Conservation (phyloP, 2,329 filamentous ascomycete species). For the Penicillium sp. region DNA sequence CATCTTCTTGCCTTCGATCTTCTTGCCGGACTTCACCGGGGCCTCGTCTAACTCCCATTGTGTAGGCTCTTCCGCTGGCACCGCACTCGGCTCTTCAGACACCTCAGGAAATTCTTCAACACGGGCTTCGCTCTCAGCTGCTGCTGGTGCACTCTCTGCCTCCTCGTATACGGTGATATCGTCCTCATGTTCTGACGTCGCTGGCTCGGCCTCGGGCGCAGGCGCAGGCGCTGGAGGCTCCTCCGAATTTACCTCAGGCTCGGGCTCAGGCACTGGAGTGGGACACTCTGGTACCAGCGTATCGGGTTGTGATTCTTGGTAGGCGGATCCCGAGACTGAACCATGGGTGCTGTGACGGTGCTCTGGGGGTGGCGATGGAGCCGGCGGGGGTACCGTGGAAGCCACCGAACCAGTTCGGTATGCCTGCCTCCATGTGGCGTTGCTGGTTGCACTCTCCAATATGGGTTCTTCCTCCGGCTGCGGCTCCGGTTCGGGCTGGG, state of each 20-base stretch:
- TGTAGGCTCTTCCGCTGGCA: not conserved
- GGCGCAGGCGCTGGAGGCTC: not conserved
- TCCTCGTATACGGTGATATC: not conserved
- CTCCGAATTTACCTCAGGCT: not conserved
- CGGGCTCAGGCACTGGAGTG: not conserved
- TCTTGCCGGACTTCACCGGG: not conserved
- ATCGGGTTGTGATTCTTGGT: not conserved
- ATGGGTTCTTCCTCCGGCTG: slow-evolving; percentile 20
- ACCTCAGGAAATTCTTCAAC: slow-evolving; percentile 6
- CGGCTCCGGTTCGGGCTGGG: slow-evolving; percentile 17
- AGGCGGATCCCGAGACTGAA: not conserved
- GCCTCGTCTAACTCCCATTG: not conserved
- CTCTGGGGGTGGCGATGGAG: slow-evolving; percentile 32
- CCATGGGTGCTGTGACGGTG: not conserved
- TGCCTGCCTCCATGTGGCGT: slow-evolving; percentile 17
- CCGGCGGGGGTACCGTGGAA: slow-evolving; percentile 30
- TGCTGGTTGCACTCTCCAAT: slow-evolving; percentile 10
- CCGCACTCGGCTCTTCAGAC: not conserved
- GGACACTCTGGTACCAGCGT: not conserved
- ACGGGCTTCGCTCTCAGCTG: not conserved
- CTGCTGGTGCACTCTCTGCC: not conserved
- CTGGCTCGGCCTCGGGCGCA: not conserved
- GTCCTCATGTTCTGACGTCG: not conserved
- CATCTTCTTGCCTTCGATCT: slow-evolving; percentile 34
- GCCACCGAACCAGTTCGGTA: slow-evolving; percentile 27